A percentile compares a stretch with the other conserved stretches of the same genome.
Evolutionary conservation across 805 yeast genomes (phyloP).

Genomic region (Nakazawaea anatomiae): DNA sequence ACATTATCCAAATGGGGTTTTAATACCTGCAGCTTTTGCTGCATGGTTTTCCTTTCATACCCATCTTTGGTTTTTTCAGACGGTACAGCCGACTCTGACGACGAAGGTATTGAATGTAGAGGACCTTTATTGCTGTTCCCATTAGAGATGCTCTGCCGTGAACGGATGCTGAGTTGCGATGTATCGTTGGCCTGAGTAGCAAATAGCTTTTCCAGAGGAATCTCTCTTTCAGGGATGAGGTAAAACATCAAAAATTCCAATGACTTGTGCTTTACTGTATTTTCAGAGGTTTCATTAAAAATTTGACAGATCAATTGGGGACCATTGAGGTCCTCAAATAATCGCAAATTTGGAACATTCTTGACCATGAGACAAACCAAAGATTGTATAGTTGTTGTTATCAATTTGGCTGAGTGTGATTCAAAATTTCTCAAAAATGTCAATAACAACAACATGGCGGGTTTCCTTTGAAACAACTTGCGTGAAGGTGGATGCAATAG

Average conservation of each 20-base stretch:
- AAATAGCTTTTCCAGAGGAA: not conserved
- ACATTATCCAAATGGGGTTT: constrained; percentile 38
- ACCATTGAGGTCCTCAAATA: constrained; percentile 54
- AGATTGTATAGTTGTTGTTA: constrained; percentile 41
- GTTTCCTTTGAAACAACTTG: constrained; percentile 34
- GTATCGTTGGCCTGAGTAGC: not conserved
- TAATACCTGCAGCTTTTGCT: constrained; percentile 37
- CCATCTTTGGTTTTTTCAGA: constrained; percentile 15
- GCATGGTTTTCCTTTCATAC: constrained; percentile 29
- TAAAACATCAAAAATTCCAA: constrained; percentile 69
- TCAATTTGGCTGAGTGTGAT: constrained; percentile 16
- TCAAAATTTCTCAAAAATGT: constrained; percentile 16
- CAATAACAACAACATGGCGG: constrained; percentile 32
- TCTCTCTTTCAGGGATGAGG: constrained; percentile 48
- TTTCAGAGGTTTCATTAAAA: constrained; percentile 33
- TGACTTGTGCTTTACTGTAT: constrained; percentile 54
- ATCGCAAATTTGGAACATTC: constrained; percentile 49
- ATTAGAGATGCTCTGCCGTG: too few species aligned
- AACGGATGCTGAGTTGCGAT: too few species aligned
- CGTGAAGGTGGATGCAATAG: constrained; percentile 55
- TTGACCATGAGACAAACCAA: constrained; percentile 54
- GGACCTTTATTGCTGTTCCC: not conserved
- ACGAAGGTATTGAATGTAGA: not conserved
- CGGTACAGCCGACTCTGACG: too few species aligned
- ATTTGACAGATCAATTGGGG: constrained; percentile 44